phyloP scores from a whole-genome alignment of 2,329 filamentous ascomycete species.

The Diaporthe sp. region DNA sequence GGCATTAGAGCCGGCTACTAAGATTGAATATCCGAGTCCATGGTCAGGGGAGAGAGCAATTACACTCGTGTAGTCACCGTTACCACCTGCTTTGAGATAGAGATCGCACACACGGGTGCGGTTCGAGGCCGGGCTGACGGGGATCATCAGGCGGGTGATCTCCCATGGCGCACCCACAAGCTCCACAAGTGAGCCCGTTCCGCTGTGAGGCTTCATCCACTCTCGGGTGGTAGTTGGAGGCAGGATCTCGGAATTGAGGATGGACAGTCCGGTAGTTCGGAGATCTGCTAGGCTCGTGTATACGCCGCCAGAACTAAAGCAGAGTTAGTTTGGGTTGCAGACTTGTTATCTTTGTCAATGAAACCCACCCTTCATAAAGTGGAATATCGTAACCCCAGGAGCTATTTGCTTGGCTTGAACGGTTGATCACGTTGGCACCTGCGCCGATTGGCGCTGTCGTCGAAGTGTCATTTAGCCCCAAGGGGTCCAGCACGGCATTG shows the following conservation, averaged over 20 bases:
- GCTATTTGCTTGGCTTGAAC: neutral
- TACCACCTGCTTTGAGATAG: constrained; percentile 1
- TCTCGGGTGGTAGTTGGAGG: neutral
- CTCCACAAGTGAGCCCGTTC: constrained; percentile 1
- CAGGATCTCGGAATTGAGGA: constrained; percentile 1
- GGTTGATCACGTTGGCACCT: constrained; percentile 6
- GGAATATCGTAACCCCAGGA: neutral
- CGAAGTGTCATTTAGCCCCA: neutral
- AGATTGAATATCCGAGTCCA: neutral
- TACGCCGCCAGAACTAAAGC: neutral
- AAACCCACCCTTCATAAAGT: neutral
- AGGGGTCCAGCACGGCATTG: neutral
- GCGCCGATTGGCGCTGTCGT: neutral
- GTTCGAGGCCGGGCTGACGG: neutral
- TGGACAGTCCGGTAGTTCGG: neutral
- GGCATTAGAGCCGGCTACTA: neutral
- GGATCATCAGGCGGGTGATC: constrained; percentile 11
- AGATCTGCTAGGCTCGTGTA: constrained; percentile 9
- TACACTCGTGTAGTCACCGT: neutral
- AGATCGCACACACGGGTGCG: constrained; percentile 7
- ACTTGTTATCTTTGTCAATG: neutral
- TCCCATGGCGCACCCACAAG: constrained; percentile 12
- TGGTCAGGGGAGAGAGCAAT: constrained; percentile 12
- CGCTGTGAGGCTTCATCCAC: constrained; percentile 16
- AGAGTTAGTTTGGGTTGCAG: neutral